A percentile compares a stretch with the other conserved stretches of the same genome.
These are phyloP conservation scores for Salix koriyanagi DNA, from an alignment of 345 rosid genomes.

Conservation along the genomic window DNA sequence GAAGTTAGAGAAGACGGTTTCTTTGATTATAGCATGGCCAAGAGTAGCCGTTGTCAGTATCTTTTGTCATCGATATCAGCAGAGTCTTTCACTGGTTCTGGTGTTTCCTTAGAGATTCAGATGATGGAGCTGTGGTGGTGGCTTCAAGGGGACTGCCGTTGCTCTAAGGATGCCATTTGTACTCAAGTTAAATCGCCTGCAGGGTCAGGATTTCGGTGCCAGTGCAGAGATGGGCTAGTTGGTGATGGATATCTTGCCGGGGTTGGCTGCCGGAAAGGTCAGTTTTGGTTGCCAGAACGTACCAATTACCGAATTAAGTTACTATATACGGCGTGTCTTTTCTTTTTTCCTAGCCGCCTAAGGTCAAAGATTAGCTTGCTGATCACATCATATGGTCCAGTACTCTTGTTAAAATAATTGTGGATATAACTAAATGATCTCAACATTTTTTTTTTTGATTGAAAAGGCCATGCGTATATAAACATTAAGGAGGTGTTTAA, in stretches of 20 bases:
- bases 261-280: conserved; percentile 57
- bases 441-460: neutral
- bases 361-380: neutral
- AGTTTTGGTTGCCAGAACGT: conserved; percentile 14
- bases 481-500: neutral
- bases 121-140: conserved; percentile 56
- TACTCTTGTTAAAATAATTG: neutral
- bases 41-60: conserved; percentile 27
- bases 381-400: neutral
- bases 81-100: conserved; percentile 2
- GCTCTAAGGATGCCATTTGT: conserved; percentile 44
- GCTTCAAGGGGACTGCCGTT: conserved; percentile 50
- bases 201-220: conserved; percentile 40
- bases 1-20: neutral
- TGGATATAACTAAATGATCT: neutral
- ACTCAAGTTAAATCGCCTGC: conserved; percentile 9
- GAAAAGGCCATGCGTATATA: neutral
- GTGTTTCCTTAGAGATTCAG: conserved; percentile 37
- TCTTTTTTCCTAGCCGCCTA: neutral
- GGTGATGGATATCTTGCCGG: conserved; percentile 56
- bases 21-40: conserved; percentile 15
- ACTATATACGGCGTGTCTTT: neutral
- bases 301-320: neutral
- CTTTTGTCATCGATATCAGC: conserved; percentile 51
- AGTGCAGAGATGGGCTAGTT: conserved; percentile 40